A percentile compares a stretch with the other conserved stretches of the same genome.
Evolutionary conservation across 306 rosid species (phyloP).

Genomic region (Quercus ilex): DNA sequence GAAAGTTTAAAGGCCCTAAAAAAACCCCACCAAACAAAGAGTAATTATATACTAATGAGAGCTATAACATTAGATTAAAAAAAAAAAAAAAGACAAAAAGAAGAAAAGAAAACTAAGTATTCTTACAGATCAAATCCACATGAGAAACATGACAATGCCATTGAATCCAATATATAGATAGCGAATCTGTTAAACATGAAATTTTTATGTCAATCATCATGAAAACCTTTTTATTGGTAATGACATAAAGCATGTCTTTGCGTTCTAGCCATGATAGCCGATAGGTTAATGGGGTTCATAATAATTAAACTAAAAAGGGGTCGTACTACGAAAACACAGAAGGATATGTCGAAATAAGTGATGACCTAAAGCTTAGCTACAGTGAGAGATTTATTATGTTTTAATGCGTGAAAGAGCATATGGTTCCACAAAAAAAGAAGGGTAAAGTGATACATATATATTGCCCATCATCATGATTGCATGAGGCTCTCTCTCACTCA

Average conservation of each 20-base stretch:
- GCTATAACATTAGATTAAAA: not conserved
- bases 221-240: slow-evolving; percentile 61
- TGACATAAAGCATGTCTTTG: slow-evolving; percentile 69
- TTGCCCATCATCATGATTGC: slow-evolving; percentile 49
- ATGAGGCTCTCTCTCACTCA: slow-evolving; percentile 44
- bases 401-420: slow-evolving; percentile 6
- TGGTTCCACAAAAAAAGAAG: slow-evolving; percentile 26
- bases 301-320: slow-evolving; percentile 55
- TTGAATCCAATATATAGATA: slow-evolving; percentile 1
- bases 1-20: too few relatives aligned
- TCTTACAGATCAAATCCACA: not conserved
- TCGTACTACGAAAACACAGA: slow-evolving; percentile 56
- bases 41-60: not conserved
- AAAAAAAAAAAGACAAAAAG: not conserved
- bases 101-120: not conserved
- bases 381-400: slow-evolving; percentile 30
- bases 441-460: slow-evolving; percentile 4
- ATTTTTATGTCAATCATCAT: slow-evolving; percentile 21
- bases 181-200: slow-evolving; percentile 13
- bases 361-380: slow-evolving; percentile 5
- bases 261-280: slow-evolving; percentile 39
- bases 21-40: too few relatives aligned
- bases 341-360: slow-evolving; percentile 23
- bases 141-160: not conserved
- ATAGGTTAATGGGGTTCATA: slow-evolving; percentile 38